phyloP scores from a whole-genome alignment of 2,329 filamentous ascomycete species.

The Pseudopithomyces maydicus region DNA sequence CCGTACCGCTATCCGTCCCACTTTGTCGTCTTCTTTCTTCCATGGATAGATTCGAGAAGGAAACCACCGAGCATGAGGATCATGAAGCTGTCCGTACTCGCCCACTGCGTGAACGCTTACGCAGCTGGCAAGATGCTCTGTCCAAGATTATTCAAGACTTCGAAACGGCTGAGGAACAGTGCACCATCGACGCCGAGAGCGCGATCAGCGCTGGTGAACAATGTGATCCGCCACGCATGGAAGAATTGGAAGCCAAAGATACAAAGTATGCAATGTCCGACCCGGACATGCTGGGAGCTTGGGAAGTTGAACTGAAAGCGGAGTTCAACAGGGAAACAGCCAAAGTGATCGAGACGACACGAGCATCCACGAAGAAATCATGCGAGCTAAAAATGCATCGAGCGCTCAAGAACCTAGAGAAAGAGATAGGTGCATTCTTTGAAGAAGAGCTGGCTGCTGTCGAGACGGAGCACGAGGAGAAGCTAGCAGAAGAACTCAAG shows the following conservation, averaged over 20 bases:
- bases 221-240: neutral
- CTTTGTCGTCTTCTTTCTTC: too few relatives aligned
- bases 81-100: too few relatives aligned
- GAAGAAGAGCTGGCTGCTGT: neutral
- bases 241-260: neutral
- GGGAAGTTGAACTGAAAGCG: neutral
- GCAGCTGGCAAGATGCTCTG: neutral
- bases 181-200: neutral
- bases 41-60: neutral
- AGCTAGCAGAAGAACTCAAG: neutral
- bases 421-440: neutral
- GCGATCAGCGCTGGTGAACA: neutral
- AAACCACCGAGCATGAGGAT: neutral
- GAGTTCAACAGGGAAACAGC: neutral
- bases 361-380: neutral
- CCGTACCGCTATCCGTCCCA: too few relatives aligned
- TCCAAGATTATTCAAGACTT: neutral
- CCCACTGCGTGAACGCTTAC: neutral
- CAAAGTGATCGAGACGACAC: neutral
- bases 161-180: neutral
- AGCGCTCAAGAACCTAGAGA: neutral
- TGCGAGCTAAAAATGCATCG: neutral
- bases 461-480: neutral
- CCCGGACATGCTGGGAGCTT: neutral
- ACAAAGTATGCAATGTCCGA: neutral